Conservation (phyloP, 176 grass and related monocot species). For the Carex myosuroides region DNA sequence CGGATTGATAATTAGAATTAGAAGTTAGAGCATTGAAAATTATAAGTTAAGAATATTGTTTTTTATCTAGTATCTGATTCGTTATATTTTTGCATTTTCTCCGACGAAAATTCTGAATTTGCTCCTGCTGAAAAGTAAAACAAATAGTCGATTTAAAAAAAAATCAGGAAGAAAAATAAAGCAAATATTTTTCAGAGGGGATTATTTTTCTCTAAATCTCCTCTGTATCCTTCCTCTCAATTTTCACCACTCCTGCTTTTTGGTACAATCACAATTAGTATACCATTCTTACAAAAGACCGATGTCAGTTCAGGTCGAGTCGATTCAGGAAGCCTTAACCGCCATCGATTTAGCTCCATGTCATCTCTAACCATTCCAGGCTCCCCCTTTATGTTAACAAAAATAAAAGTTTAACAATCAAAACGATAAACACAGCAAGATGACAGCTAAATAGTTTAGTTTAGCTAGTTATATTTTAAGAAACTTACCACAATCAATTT, state of each 20-base stretch:
- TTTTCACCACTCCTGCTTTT: constrained; percentile 27
- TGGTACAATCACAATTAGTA: constrained; percentile 64
- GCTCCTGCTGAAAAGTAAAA: not conserved
- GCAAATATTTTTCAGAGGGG: not conserved
- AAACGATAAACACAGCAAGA: not conserved
- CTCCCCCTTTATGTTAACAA: not conserved
- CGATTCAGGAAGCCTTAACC: constrained; percentile 51
- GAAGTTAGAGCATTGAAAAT: no score
- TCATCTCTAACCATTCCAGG: constrained; percentile 8
- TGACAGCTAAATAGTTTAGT: not conserved
- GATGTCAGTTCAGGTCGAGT: constrained; percentile 41
- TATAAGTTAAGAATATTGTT: no score
- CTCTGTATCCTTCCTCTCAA: not conserved
- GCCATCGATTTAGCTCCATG: constrained; percentile 65
- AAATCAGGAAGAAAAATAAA: not conserved
- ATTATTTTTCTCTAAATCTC: constrained; percentile 30
- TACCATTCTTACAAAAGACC: constrained; percentile 41
- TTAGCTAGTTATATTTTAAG: not conserved
- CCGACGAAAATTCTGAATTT: no score
- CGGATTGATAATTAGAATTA: no score
- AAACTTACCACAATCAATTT: constrained; percentile 49
- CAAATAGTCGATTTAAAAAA: not conserved
- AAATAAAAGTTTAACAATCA: not conserved
- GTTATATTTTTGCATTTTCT: no score
- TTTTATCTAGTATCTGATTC: no score